phyloP scores from a whole-genome alignment of 345 rosid species.

The Citrus maxima region DNA sequence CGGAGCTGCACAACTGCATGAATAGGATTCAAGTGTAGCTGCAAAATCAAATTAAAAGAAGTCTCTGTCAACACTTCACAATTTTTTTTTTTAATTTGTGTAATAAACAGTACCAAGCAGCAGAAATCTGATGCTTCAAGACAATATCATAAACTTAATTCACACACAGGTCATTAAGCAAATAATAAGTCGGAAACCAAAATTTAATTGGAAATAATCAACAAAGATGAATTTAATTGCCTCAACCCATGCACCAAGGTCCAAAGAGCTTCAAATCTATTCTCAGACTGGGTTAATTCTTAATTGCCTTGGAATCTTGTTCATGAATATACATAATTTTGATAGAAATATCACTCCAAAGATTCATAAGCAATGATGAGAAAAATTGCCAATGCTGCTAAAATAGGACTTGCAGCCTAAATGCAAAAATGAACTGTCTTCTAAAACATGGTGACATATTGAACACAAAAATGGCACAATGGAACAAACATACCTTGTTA shows the following conservation, averaged over 20 bases:
- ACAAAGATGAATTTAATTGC: background rate
- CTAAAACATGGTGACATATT: background rate
- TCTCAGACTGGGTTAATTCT: background rate
- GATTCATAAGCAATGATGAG: background rate
- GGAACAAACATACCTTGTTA: constrained; percentile 55
- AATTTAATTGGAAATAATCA: background rate
- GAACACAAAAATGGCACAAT: background rate
- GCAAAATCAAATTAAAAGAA: constrained; percentile 33
- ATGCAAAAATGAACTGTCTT: background rate
- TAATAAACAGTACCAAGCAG: background rate
- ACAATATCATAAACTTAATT: background rate
- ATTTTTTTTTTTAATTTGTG: background rate
- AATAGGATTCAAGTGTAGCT: constrained; percentile 85
- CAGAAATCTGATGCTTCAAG: background rate
- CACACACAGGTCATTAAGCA: background rate
- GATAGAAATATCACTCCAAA: background rate
- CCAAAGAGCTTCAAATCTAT: background rate
- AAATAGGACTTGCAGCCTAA: background rate
- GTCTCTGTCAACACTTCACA: background rate
- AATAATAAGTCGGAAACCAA: background rate
- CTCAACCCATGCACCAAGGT: background rate
- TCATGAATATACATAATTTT: background rate
- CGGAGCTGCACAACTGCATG: constrained; percentile 86
- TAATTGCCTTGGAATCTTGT: background rate
- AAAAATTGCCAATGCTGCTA: background rate